These are phyloP conservation scores for Saccharomyces hybrid DNA, from an alignment of 1,139 yeast genomes.

Conservation along the genomic window DNA sequence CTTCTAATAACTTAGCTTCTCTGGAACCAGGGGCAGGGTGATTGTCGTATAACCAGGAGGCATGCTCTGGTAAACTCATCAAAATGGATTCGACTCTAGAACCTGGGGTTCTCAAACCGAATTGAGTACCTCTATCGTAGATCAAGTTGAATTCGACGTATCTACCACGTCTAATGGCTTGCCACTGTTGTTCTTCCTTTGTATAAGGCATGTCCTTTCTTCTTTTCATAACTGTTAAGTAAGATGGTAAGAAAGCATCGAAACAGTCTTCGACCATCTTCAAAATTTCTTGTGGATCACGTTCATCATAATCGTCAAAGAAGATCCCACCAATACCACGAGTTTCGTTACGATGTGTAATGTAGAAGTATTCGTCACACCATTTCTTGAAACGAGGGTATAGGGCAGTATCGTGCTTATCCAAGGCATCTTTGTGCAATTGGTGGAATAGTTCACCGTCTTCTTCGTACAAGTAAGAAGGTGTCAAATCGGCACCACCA, in stretches of 20 bases:
- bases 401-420: conserved; percentile 56
- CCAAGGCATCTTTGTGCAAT: conserved; percentile 76
- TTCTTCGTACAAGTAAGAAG: conserved; percentile 84
- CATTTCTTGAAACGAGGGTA: conserved; percentile 86
- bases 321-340: conserved; percentile 97
- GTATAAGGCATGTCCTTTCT: conserved; percentile 73
- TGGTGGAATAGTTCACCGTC: conserved; percentile 80
- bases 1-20: conserved; percentile 66
- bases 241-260: conserved; percentile 82
- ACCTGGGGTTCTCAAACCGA: conserved; percentile 93
- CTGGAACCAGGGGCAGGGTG: conserved; percentile 76
- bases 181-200: conserved; percentile 82
- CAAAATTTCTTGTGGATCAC: conserved; percentile 64
- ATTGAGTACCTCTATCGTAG: conserved; percentile 93
- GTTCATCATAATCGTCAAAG: conserved; percentile 81
- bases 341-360: conserved; percentile 79
- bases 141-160: conserved; percentile 95
- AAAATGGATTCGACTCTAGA: conserved; percentile 87
- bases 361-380: conserved; percentile 91
- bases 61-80: conserved; percentile 85
- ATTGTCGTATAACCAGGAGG: conserved; percentile 84
- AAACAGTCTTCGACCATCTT: conserved; percentile 71
- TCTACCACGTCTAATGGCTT: conserved; percentile 89
- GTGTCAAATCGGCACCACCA: conserved; percentile 96
- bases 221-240: conserved; percentile 63